Percentiles rank a stretch among this genome's conserved stretches.
Evolutionary conservation across 2,329 filamentous ascomycete genomes (phyloP).

Genomic region (Scolecobasidium constrictum): DNA sequence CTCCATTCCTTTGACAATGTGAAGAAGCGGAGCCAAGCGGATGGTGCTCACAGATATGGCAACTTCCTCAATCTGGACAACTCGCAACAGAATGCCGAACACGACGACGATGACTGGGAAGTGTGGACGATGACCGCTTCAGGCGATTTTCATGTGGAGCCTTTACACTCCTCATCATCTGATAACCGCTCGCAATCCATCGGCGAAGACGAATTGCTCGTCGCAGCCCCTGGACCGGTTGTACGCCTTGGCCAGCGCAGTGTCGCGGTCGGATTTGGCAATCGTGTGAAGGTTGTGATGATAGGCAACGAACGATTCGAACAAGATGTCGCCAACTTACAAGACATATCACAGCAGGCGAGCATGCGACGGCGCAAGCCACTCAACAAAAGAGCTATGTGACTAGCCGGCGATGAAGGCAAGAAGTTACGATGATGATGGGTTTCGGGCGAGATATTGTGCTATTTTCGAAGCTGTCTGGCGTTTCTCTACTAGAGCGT

Average conservation of each 20-base stretch:
- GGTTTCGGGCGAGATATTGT: too few species aligned
- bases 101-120: conserved; percentile 32
- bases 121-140: conserved; percentile 39
- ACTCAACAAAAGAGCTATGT: not conserved
- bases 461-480: too few species aligned
- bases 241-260: conserved; percentile 51
- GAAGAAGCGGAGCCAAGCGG: not conserved
- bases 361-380: conserved; percentile 2
- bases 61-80: not conserved
- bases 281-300: conserved; percentile 60
- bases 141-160: conserved; percentile 32
- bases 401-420: too few species aligned
- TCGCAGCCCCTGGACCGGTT: conserved; percentile 56
- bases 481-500: too few species aligned
- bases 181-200: conserved; percentile 21
- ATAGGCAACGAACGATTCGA: conserved; percentile 53
- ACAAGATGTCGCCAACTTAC: not conserved
- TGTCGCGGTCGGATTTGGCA: conserved; percentile 60
- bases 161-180: conserved; percentile 17
- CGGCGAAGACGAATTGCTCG: conserved; percentile 45
- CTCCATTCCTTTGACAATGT: not conserved
- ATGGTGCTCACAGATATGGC: not conserved
- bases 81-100: not conserved
- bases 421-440: too few species aligned
- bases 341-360: conserved; percentile 1